Base-by-base conservation (phyloP, 176 grass and related monocot species). In the Ensete ventricosum region DNA sequence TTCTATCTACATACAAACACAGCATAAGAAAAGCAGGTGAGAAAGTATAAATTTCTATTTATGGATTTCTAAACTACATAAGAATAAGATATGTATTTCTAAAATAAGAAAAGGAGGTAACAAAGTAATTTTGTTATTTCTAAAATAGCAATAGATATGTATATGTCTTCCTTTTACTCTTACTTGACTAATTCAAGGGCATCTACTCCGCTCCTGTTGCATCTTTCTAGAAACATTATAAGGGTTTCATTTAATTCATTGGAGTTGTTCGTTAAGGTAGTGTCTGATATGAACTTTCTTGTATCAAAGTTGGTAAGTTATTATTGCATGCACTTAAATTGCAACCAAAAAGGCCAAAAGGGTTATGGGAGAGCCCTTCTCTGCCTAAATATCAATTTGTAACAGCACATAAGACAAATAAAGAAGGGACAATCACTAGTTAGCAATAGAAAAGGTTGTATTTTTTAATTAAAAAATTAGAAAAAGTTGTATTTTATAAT, bases 401-500 rank as follows among this genome's bases (percentile, higher is more conserved):
- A 43, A 43, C 5, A 43, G 34, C 34, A 43, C 34, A 43, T 43
- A 29, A 14, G 22, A 26, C 0, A 9, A 65, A 65, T 5, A 25
- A 13, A 26, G 10, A 20, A 65, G 23, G 23, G 26, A 65, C 19
- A 17, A 74, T 17, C 25, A 79, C 11, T 14, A 55, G 55, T 50
- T 2, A 62, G 11, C 8, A 49, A 59, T 43, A 12, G 9, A 2
- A 17, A 48, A 50, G 16, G 2, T 63, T 8, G 27, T 50, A 27
- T 9, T 43, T 48, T 50, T 16, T 17, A 9, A 69, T n/a, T 43
- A 48, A 8, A 24, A 64, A 50, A 52, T 54, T 14, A 64, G 29
- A 77, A 75, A 74, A 34, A 50, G 8, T 49, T 20, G 58, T 43
- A 5, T 49, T 59, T 64, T 57, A 53, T 78, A 54, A 87, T 34